Base-by-base conservation (phyloP, 1,284 basidiomycete genomes). In the Cystobasidium pallidum region DNA sequence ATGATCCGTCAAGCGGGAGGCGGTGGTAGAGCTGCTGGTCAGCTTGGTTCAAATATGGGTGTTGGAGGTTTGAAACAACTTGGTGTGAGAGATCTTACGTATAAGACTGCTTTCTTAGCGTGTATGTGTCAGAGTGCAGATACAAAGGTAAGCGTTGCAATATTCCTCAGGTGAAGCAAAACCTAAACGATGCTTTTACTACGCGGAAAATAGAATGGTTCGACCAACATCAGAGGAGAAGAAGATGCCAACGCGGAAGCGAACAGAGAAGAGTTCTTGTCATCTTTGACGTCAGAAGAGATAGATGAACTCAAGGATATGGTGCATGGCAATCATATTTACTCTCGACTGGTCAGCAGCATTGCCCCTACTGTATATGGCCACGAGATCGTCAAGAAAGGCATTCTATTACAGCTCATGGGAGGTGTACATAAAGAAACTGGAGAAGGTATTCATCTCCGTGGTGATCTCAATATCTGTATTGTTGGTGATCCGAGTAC, bases 341-440 rank as follows among this genome's bases (percentile, higher is more conserved):
- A 99, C 81, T 89, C 90, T 19, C 88, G 93, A 19, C 84, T 99
- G 3, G 95, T 99, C 21, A 88, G 90, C 78, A 94, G 91, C 79
- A 96, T 99, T 75, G 96, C 96, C 1, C 96, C 96, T 0, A 98
- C 96, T 0, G 95, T 99, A 0, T 99, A 98, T 78, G 95, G 84
- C 0, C 94, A 97, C 80, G 94, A 98, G 79, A 94, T 97, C 67
- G 94, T 97, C 77, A 99, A 99, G 84, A 99, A 99, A 82, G 96
- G 96, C 10, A 86, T 99, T 45, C 83, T 99, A n/a, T 85, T 99
- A 15, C 96, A 99, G 80, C 86, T 99, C 52, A 93, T 99, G 92
- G 95, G 96, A n/a, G 96, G 96, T 54, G 95, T 99, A 13, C 95
- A 99, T 84, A 99, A 99, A 81, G 88, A 94, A 80, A 99, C 95